Conservation (phyloP, 148 eudicot species). For the Chenopodium album region DNA sequence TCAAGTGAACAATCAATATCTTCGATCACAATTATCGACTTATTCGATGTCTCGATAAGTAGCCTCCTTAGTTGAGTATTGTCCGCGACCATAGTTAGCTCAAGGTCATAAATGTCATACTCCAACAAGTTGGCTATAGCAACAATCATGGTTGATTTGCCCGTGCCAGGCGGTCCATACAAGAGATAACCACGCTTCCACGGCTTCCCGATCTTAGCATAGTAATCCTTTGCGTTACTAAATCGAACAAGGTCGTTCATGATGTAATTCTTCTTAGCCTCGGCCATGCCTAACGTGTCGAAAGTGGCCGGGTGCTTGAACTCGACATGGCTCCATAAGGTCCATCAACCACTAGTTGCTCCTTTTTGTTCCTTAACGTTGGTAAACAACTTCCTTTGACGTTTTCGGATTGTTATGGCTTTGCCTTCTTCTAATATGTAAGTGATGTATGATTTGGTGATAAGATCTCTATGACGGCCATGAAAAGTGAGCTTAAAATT, state of each 20-base stretch:
- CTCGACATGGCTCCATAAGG: constrained; percentile 35
- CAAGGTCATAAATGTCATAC: constrained; percentile 41
- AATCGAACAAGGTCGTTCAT: constrained; percentile 36
- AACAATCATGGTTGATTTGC: constrained; percentile 41
- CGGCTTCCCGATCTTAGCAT: constrained; percentile 35
- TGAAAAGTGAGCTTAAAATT: constrained; percentile 33
- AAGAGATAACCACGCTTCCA: constrained; percentile 50
- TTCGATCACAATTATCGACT: constrained; percentile 40
- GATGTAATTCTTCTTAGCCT: constrained; percentile 33
- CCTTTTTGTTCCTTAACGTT: constrained; percentile 20
- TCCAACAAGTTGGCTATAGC: constrained; percentile 39
- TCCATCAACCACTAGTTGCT: background rate
- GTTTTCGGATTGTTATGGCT: constrained; percentile 25
- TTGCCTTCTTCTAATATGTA: constrained; percentile 36
- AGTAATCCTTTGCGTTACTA: constrained; percentile 28
- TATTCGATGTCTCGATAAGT: constrained; percentile 34
- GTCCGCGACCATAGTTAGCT: constrained; percentile 34
- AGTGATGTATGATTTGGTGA: constrained; percentile 28
- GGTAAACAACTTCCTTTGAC: constrained; percentile 39
- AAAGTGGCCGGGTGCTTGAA: constrained; percentile 44
- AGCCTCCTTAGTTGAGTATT: constrained; percentile 38
- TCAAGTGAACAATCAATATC: constrained; percentile 50
- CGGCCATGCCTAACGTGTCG: constrained; percentile 36
- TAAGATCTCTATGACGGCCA: constrained; percentile 18
- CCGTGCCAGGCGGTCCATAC: constrained; percentile 46